A percentile compares a stretch with the other conserved stretches of the same genome.
These are phyloP conservation scores for Crithidia bombi DNA, from an alignment of 208 protist species.

Conservation along the genomic window DNA sequence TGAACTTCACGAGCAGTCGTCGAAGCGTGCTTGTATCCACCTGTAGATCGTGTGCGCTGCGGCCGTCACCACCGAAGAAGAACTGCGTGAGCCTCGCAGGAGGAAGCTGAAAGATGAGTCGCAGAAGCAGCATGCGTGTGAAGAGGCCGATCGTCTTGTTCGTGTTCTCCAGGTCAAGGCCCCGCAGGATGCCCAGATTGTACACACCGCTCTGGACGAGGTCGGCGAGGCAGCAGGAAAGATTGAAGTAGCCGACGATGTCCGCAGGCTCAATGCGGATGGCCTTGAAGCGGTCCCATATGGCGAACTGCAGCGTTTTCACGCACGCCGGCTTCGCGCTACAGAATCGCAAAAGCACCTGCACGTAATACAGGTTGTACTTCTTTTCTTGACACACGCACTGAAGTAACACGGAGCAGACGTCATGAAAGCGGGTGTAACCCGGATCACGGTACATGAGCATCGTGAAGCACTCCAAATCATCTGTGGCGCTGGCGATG, in stretches of 20 bases:
- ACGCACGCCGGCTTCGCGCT: constrained; percentile 55
- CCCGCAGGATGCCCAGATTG: constrained; percentile 75
- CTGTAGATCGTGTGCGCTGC: constrained; percentile 58
- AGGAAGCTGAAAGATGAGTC: constrained; percentile 67
- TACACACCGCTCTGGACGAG: constrained; percentile 64
- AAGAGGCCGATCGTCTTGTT: constrained; percentile 84
- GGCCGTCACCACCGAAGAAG: constrained; percentile 84
- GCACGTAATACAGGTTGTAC: constrained; percentile 79
- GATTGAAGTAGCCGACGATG: constrained; percentile 74
- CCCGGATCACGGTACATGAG: constrained; percentile 80
- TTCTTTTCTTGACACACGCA: constrained; percentile 66
- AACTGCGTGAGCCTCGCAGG: constrained; percentile 57
- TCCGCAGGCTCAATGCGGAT: constrained; percentile 69
- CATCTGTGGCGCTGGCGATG: constrained; percentile 62
- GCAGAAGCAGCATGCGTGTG: constrained; percentile 73
- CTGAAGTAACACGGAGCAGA: constrained; percentile 69
- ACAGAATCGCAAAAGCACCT: constrained; percentile 78
- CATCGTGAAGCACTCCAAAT: constrained; percentile 79
- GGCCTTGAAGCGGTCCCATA: constrained; percentile 86
- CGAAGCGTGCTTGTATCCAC: constrained; percentile 63
- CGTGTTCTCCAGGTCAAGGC: constrained; percentile 78
- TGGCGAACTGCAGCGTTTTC: constrained; percentile 80
- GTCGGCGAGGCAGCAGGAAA: constrained; percentile 57
- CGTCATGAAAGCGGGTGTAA: constrained; percentile 72
- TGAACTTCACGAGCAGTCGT: constrained; percentile 52